Evolutionary conservation across 345 rosid genomes (phyloP).

Genomic region (Euclidium syriacum): DNA sequence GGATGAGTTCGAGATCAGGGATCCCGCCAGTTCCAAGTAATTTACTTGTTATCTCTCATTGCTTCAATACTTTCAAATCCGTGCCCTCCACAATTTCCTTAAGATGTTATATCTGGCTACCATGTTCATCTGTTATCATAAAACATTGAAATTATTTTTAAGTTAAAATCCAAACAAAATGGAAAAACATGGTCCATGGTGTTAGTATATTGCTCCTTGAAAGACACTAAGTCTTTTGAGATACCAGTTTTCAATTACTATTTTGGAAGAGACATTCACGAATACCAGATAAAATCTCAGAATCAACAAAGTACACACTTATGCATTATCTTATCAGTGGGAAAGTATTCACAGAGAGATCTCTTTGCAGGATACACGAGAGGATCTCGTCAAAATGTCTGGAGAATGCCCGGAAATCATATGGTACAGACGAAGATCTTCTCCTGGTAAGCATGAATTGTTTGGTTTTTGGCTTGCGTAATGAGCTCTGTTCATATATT

Average conservation of each 20-base stretch:
- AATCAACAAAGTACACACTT: neutral
- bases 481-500: neutral
- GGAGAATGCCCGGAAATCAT: conserved; percentile 69
- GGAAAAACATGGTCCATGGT: neutral
- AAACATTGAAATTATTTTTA: neutral
- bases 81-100: neutral
- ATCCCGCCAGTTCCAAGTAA: conserved; percentile 93
- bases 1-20: conserved; percentile 94
- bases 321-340: neutral
- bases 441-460: conserved; percentile 49
- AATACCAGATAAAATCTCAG: neutral
- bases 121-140: neutral
- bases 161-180: neutral
- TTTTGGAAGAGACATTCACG: neutral
- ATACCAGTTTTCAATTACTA: neutral
- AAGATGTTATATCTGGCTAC: neutral
- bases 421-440: conserved; percentile 87
- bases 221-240: neutral
- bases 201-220: too few species aligned
- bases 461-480: neutral
- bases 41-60: neutral
- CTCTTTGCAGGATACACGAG: conserved; percentile 43
- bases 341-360: neutral
- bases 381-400: conserved; percentile 64
- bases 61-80: neutral